Evolutionary conservation across 306 rosid genomes (phyloP), one percentile per base, ranked within the genome.

Genomic region (Vigna hirtella): DNA sequence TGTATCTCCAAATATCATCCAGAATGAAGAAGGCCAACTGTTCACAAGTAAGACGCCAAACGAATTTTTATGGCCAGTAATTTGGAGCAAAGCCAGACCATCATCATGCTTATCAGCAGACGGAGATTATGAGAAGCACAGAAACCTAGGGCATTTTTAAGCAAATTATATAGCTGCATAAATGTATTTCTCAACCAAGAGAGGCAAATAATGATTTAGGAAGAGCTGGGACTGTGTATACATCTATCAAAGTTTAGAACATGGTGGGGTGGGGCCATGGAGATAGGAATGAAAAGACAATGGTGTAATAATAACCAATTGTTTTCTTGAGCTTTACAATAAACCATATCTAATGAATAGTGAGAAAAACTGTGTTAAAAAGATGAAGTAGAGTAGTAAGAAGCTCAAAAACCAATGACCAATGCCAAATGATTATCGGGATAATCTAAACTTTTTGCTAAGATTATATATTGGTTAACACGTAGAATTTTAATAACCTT

Each of bases 261-360:
- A 68, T 57, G 71, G 51, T 15, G 26, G 56, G 71, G 51, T 15
- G 26, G 56, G 50, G 58, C 10, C 57, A 28, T 53, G 62, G 61
- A 18, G 43, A 52, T 56, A 11, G 38, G 13, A 50, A 24, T 11
- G 68, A 53, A 24, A 64, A 72, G 65, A 14, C 34, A 72, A 72
- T 22, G 20, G 63, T 17, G 28, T 17, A 63, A 63, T n/a, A 24
- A 22, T 13, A 59, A 58, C 65, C 0, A 59, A 32, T 7, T 13
- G n/a, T 30, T 62, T 15, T 7, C 12, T 30, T 62, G 3, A 18
- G 22, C 67, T 30, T 14, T 32, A 30, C 4, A 30, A 30, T 30
- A 62, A 12, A 7, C 73, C 49, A 67, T 26, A 48, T 49, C 14
- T 22, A 52, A 52, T n/a, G 48, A 59, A 5, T 51, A 49, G 72